Base-by-base conservation (phyloP, 2,329 filamentous ascomycete species). In the Neurospora crassa region DNA sequence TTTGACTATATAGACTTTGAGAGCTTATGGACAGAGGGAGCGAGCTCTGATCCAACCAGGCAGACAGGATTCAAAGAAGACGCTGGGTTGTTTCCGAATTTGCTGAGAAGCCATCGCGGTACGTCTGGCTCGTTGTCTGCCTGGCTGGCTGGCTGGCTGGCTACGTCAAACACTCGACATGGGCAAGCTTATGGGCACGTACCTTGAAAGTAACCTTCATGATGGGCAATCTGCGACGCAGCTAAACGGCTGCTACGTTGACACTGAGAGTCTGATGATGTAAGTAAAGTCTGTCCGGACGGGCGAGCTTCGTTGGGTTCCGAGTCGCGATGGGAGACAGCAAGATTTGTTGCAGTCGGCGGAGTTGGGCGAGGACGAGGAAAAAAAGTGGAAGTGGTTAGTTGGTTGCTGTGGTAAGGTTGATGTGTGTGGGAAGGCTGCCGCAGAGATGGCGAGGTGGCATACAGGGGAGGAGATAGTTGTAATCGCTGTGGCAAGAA, bases 201-300 rank as follows among this genome's bases (percentile, higher is more conserved):
- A 89, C 87, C 84, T 88, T 87, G 81, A 89, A 88, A 74, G 89
- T 90, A 79, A 91, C 84, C 87, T 90, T 90, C 89, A 91, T 91
- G 80, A 78, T 86, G 85, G 82, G 81, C 81, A 77, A 80, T 72
- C 40, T 73, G 74, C 74, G 14, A 74, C 76, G 79, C 80, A 81
- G 79, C 78, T 77, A 63, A 75, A 67, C 68, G 72, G 76, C 76
- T 76, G 76, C 71, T 73, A 34, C 20, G 47, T 70, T 70, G 63
- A 24, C 40, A 42, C 16, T 69, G 69, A 67, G 53, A 68, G 68
- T 68, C 63, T 41, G 47, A 45, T 40, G 68, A 69, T 68, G 68
- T 68, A 63, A 68, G 53, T 70, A 47, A 37, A 40, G 10, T 29
- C 70, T 68, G 68, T 67, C 34, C 34, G 53, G 29, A 42, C 59